Conservation (phyloP, 495 filamentous ascomycete species). For the Annulohypoxylon moriforme region DNA sequence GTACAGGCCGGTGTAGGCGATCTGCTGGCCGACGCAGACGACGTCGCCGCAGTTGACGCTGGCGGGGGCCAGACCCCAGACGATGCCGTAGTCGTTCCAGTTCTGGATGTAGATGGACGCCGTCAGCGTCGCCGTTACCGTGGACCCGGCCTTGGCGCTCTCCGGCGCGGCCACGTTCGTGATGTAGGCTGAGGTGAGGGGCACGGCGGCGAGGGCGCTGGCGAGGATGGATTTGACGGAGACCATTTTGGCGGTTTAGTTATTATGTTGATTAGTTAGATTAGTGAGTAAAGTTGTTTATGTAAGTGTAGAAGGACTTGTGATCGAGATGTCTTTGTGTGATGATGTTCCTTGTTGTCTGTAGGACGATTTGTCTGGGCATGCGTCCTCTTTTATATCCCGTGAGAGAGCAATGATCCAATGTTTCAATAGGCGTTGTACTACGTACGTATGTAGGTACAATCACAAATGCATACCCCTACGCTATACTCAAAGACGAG, state of each 20-base stretch:
- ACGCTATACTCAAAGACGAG: not conserved
- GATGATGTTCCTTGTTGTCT: slow-evolving; percentile 1
- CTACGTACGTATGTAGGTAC: slow-evolving; percentile 4
- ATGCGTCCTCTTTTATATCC: slow-evolving; percentile 14
- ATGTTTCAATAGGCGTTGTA: too few species aligned
- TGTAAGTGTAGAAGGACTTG: not conserved
- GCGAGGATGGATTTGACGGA: slow-evolving; percentile 40
- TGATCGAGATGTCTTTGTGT: slow-evolving; percentile 13
- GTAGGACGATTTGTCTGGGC: not conserved
- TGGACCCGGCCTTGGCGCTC: slow-evolving; percentile 23
- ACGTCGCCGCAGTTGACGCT: slow-evolving; percentile 20
- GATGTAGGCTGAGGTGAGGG: slow-evolving; percentile 35
- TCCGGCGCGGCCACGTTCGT: slow-evolving; percentile 17
- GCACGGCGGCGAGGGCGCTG: slow-evolving; percentile 23
- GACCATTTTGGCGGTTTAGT: slow-evolving; percentile 33
- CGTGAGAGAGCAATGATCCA: too few species aligned
- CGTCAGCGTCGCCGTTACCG: slow-evolving; percentile 32
- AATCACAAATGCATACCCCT: not conserved
- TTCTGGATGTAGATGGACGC: slow-evolving; percentile 48
- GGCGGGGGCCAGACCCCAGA: slow-evolving; percentile 39
- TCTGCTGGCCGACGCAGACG: slow-evolving; percentile 40
- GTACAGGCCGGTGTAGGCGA: slow-evolving; percentile 45
- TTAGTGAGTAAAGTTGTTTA: not conserved
- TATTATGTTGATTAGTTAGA: slow-evolving; percentile 1
- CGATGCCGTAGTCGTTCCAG: slow-evolving; percentile 50